phyloP scores from a whole-genome alignment of 2,329 filamentous ascomycete species.

The Colletotrichum agaves region DNA sequence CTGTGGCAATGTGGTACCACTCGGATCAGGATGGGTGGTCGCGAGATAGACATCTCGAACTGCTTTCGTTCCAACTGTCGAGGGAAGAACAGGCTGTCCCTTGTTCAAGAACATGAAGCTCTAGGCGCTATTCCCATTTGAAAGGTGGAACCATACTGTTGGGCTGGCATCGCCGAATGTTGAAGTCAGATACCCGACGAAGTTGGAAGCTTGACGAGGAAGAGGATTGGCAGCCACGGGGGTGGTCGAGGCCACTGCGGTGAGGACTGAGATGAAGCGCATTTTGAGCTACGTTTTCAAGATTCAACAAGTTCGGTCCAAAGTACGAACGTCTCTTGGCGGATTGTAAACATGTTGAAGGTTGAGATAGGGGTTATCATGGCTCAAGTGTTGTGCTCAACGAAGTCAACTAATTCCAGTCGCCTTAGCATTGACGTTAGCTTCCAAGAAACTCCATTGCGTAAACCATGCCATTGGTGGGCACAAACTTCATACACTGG shows the following conservation, averaged over 20 bases:
- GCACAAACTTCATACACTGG: not conserved
- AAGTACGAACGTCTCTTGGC: no score
- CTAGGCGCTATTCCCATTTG: slow-evolving; percentile 45
- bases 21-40: slow-evolving; percentile 47
- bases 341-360: no score
- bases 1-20: slow-evolving; percentile 50
- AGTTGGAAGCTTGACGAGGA: slow-evolving; percentile 34
- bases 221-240: slow-evolving; percentile 8
- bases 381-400: not conserved
- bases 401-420: not conserved
- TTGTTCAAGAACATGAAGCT: slow-evolving; percentile 48
- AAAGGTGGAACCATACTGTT: slow-evolving; percentile 48
- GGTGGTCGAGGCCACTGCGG: not conserved
- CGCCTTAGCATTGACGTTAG: not conserved
- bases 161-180: slow-evolving; percentile 49
- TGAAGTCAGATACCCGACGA: slow-evolving; percentile 49
- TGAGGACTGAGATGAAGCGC: slow-evolving; percentile 10
- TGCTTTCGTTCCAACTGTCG: slow-evolving; percentile 48
- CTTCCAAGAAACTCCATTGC: not conserved
- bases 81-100: slow-evolving; percentile 46
- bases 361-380: no score
- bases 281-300: not conserved
- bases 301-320: not conserved
- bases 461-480: not conserved
- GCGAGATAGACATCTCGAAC: slow-evolving; percentile 49